Conservation (phyloP, 257 asterid species). For the Ballota nigra region DNA sequence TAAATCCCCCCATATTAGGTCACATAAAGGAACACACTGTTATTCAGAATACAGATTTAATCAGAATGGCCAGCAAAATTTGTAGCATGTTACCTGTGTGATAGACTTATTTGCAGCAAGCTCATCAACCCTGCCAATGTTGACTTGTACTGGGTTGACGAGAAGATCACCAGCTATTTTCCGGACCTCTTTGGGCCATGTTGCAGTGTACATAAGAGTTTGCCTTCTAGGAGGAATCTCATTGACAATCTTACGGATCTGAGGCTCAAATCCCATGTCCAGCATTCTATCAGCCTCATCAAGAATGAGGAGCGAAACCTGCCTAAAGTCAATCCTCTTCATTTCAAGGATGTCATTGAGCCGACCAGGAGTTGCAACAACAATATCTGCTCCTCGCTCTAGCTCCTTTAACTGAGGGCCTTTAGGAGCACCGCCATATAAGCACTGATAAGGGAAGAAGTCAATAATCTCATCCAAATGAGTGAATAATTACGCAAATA, state of each 20-base stretch:
- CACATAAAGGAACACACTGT: slow-evolving; percentile 3
- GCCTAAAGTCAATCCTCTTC: slow-evolving; percentile 88
- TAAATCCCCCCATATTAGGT: neutral
- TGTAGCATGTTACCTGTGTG: slow-evolving; percentile 60
- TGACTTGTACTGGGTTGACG: slow-evolving; percentile 83
- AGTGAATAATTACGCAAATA: neutral
- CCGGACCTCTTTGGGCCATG: slow-evolving; percentile 97
- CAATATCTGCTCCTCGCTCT: slow-evolving; percentile 88
- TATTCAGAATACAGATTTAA: slow-evolving; percentile 6
- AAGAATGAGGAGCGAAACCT: slow-evolving; percentile 90
- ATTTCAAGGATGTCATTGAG: slow-evolving; percentile 96
- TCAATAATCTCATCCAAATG: slow-evolving; percentile 10
- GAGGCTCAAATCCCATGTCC: slow-evolving; percentile 99
- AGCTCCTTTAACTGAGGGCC: slow-evolving; percentile 85
- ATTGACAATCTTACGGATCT: slow-evolving; percentile 90
- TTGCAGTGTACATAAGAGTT: slow-evolving; percentile 98
- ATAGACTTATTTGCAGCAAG: slow-evolving; percentile 93
- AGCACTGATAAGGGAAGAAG: slow-evolving; percentile 57
- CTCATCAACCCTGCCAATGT: slow-evolving; percentile 91
- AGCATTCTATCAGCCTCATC: slow-evolving; percentile 99
- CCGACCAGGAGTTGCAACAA: slow-evolving; percentile 98
- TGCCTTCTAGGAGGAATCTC: slow-evolving; percentile 96
- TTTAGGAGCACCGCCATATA: slow-evolving; percentile 97
- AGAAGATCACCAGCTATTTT: slow-evolving; percentile 92
- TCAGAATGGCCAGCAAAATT: neutral